phyloP scores from a whole-genome alignment of 2,329 filamentous ascomycete species.

The Aspergillus luchuensis region DNA sequence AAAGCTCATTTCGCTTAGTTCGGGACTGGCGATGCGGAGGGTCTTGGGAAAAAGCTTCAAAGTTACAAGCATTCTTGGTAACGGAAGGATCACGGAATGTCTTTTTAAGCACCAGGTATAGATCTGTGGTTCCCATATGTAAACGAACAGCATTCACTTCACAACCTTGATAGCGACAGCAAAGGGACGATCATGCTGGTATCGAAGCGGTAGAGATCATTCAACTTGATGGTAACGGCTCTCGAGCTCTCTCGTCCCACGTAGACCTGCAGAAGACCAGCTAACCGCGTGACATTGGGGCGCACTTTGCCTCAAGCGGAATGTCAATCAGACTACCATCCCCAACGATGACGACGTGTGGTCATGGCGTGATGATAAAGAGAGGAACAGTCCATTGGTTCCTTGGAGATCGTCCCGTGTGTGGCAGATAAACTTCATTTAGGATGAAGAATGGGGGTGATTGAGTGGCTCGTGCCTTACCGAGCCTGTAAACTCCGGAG shows the following conservation, averaged over 20 bases:
- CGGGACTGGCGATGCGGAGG: neutral
- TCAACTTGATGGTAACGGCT: too few species aligned
- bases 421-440: neutral
- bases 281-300: neutral
- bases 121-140: neutral
- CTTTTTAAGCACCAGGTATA: neutral
- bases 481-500: neutral
- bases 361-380: neutral
- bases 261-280: neutral
- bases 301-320: neutral
- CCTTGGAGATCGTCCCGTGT: neutral
- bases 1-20: neutral
- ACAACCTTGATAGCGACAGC: neutral
- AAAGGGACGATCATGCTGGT: neutral
- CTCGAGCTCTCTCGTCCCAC: neutral
- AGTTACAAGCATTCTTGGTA: neutral
- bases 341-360: neutral
- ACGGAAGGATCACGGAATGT: neutral
- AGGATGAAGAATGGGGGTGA: neutral
- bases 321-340: neutral
- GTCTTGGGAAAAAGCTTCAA: neutral
- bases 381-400: neutral
- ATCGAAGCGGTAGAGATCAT: neutral
- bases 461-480: neutral
- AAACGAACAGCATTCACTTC: neutral